Percentiles rank a stretch among this genome's conserved stretches.
Conservation (phyloP, 768 basidiomycete species). For the Russula sp. region DNA sequence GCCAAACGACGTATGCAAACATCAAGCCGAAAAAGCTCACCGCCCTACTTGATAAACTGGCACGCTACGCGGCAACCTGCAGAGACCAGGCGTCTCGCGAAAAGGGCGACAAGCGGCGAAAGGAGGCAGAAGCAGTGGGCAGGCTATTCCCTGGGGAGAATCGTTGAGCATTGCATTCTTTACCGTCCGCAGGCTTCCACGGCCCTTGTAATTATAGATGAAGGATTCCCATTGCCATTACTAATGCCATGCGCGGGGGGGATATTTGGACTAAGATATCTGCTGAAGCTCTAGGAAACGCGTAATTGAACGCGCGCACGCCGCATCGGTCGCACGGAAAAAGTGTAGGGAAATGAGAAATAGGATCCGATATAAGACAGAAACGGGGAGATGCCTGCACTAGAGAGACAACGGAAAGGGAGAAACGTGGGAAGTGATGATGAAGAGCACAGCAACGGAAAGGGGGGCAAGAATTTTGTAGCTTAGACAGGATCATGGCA, state of each 20-base stretch:
- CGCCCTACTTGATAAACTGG: constrained; percentile 74
- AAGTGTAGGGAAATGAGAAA: constrained; percentile 25
- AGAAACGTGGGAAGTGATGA: constrained; percentile 22
- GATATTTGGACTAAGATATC: constrained; percentile 29
- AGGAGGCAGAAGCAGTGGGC: constrained; percentile 75
- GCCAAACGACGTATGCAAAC: constrained; percentile 60
- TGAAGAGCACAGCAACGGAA: constrained; percentile 32
- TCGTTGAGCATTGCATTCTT: constrained; percentile 39
- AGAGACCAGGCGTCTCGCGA: constrained; percentile 61
- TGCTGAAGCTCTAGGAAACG: constrained; percentile 27
- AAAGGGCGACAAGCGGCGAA: constrained; percentile 65
- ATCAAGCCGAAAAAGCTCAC: constrained; percentile 73
- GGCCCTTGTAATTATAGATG: constrained; percentile 16
- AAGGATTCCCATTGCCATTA: constrained; percentile 26
- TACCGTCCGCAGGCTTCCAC: not conserved
- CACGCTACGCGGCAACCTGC: constrained; percentile 60
- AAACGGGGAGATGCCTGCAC: constrained; percentile 24
- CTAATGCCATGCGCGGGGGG: constrained; percentile 22
- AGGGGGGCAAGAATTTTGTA: constrained; percentile 25
- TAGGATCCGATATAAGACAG: constrained; percentile 27
- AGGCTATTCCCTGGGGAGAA: constrained; percentile 69
- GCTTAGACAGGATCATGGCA: constrained; percentile 58
- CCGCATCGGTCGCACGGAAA: constrained; percentile 21
- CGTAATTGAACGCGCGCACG: constrained; percentile 21
- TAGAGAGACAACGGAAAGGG: constrained; percentile 7